Base-by-base conservation (phyloP, 2,329 filamentous ascomycete species). In the Neopestalotiopsis sp. region DNA sequence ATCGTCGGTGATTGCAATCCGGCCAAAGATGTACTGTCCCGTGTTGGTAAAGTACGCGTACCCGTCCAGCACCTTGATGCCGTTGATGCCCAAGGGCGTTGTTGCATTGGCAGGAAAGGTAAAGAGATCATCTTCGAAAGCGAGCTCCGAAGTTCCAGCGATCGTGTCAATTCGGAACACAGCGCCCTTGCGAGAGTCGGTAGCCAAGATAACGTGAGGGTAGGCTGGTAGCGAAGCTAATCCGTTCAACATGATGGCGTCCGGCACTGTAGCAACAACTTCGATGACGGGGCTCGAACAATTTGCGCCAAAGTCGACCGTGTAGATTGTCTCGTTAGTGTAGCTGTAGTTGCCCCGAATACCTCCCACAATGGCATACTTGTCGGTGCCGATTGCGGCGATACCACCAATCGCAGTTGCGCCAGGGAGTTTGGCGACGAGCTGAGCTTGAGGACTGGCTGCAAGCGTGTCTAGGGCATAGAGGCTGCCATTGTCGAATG, bases 11-110 rank as follows among this genome's bases (percentile, higher is more conserved):
- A 71, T 68, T 13, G 69, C 66, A 17, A 71, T 32, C 12, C 69
- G 68, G 17, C 49, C 68, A 24, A 71, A 65, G 45, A 65, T 61
- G 38, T 58, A 57, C 34, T 59, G 57, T 13, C n/a, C 62, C 4
- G 67, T 65, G 66, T 69, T 71, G 20, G 69, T 71, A 63, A 71
- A 71, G 38, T 71, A 69, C 3, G 59, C 69, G 34, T 71, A 69
- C 1, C 61, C 32, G 17, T 59, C 67, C 17, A 42, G 42, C 40
- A 69, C n/a, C 45, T 69, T 71, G 30, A 71, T 63, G 20, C 69
- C 69, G 32, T 71, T 67, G 62, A 69, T 67, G 1, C 68, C 69
- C 34, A 49, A 20, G 3, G 68, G 69, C 9, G 42, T 42, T 28
- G 66, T 68, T 17, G 68, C 64, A 38, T 70, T 68, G 7, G 30